Base-by-base conservation (phyloP, 2,329 filamentous ascomycete species). In the Ophiostoma australiae region DNA sequence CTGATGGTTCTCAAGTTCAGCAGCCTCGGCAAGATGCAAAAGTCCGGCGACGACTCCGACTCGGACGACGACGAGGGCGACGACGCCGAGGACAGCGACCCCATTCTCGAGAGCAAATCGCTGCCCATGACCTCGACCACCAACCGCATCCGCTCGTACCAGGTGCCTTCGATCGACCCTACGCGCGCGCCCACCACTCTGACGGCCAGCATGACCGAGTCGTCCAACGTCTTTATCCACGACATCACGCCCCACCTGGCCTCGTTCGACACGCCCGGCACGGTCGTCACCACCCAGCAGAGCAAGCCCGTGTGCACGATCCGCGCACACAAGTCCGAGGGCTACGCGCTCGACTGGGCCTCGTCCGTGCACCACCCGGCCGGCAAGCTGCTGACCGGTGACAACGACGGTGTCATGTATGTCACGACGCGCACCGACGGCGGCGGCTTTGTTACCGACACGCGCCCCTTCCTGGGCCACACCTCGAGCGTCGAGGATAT, bases 321-420 rank as follows among this genome's bases (percentile, higher is more conserved):
- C 76, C 88, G 91, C 76, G 93, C 94, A 76, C 95, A 99, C 86
- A 94, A 94, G 82, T 83, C 89, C 15, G 95, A 99, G 83, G 95
- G 95, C 68, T 99, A 98, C 79, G 95, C 93, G 0, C 81, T 99
- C n/a, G 95, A 97, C 81, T 99, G 95, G 95, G 97, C 94, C 35
- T 91, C 93, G 0, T 79, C 92, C 8, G 91, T 93, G 0, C 80
- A 92, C 11, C 86, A 92, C 66, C 88, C 93, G 0, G 86, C 89
- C 67, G 94, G 94, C 72, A 95, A 94, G 81, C 88, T 99, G 3
- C 82, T 97, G 66, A 97, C 94, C 0, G 95, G 95, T 74, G 95
- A 99, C 81, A 93, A 94, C 78, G 86, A 94, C 75, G 95, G 95
- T 72, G 84, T 91, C 73, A 97, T 99, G 78, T 98, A 93, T 80